Evolutionary conservation across 345 rosid genomes (phyloP).

Genomic region (Dipteronia dyeriana): DNA sequence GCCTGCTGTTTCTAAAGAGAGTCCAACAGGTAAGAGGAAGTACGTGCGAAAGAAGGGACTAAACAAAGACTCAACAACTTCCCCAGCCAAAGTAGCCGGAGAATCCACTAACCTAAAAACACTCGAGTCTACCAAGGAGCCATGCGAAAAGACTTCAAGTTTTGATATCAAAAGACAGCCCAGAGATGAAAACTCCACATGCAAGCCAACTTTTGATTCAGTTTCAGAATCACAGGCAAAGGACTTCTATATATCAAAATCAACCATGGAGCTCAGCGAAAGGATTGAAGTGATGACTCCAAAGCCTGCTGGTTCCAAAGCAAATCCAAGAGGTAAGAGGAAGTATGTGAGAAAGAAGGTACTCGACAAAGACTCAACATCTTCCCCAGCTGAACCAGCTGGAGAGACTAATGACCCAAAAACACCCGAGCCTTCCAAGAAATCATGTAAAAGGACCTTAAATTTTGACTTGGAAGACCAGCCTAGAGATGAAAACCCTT

Average conservation of each 20-base stretch:
- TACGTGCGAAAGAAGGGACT: constrained; percentile 42
- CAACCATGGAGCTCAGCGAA: constrained; percentile 18
- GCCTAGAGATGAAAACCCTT: constrained; percentile 18
- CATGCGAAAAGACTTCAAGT: constrained; percentile 59
- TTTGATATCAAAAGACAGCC: constrained; percentile 42
- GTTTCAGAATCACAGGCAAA: constrained; percentile 26
- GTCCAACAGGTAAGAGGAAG: constrained; percentile 54
- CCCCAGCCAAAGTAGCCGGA: constrained; percentile 34
- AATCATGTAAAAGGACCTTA: constrained; percentile 54
- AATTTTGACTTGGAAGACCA: constrained; percentile 44
- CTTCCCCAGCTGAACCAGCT: constrained; percentile 32
- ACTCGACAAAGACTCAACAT: constrained; percentile 25
- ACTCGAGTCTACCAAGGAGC: constrained; percentile 32
- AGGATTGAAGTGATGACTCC: constrained; percentile 21
- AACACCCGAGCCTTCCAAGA: constrained; percentile 33
- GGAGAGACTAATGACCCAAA: constrained; percentile 32
- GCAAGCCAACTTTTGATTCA: constrained; percentile 12
- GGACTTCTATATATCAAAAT: constrained; percentile 22
- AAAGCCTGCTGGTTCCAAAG: constrained; percentile 33
- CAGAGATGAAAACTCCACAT: constrained; percentile 18
- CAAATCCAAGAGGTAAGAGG: constrained; percentile 46
- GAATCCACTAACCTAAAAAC: constrained; percentile 33
- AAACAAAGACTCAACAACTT: constrained; percentile 25
- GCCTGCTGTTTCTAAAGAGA: constrained; percentile 33
- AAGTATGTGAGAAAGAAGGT: constrained; percentile 50